Conservation (phyloP, 805 yeast species). For the Komagataella populi region DNA sequence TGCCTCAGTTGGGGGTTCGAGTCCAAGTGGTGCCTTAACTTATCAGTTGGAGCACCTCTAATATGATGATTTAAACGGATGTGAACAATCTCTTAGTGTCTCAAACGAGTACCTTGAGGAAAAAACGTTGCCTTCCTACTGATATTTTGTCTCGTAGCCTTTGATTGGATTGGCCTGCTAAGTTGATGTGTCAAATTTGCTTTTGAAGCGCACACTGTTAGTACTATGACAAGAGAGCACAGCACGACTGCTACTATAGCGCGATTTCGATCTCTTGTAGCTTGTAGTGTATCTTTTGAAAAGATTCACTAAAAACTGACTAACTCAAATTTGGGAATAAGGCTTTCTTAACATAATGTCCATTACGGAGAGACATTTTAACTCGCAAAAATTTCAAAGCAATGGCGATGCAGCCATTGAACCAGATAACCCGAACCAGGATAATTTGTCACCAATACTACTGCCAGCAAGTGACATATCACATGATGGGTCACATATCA, state of each 20-base stretch:
- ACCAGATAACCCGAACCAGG: constrained; percentile 2
- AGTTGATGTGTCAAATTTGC: too few relatives aligned
- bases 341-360: not conserved
- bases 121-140: constrained; percentile 14
- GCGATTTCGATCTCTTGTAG: not conserved
- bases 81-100: constrained; percentile 15
- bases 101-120: constrained; percentile 7
- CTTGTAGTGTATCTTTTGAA: not conserved
- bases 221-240: not conserved
- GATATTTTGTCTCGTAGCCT: constrained; percentile 2
- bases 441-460: constrained; percentile 18
- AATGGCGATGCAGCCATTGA: constrained; percentile 5
- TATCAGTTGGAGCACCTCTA: not conserved
- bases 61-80: constrained; percentile 10
- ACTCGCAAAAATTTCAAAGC: constrained; percentile 3
- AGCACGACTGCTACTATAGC: too few relatives aligned
- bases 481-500: not conserved
- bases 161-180: too few relatives aligned
- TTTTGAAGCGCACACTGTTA: not conserved
- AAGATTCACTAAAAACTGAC: not conserved
- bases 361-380: not conserved
- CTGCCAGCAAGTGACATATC: constrained; percentile 19
- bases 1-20: not conserved
- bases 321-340: not conserved
- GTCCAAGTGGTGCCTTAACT: not conserved